Evolutionary conservation across 176 grass and related monocot species (phyloP).

Genomic region (Phragmites australis): DNA sequence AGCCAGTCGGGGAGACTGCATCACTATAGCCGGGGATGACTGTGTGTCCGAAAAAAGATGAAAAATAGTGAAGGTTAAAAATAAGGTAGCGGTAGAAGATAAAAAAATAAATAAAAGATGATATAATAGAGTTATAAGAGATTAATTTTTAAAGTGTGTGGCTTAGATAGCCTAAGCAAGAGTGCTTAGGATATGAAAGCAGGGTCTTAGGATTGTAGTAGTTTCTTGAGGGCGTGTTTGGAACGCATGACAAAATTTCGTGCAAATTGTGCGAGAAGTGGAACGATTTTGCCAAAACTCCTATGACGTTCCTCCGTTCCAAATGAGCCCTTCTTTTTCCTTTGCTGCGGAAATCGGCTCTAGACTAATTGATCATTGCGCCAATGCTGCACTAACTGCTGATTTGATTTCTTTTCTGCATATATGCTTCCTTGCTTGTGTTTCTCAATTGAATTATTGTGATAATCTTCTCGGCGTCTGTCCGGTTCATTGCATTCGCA

Average conservation of each 20-base stretch:
- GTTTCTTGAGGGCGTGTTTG: too few species aligned
- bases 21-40: too few species aligned
- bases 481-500: constrained; percentile 17
- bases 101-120: too few species aligned
- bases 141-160: too few species aligned
- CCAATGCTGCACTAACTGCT: background rate
- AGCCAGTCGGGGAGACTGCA: too few species aligned
- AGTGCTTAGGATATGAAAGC: background rate
- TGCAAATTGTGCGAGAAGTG: too few species aligned
- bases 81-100: too few species aligned
- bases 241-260: background rate
- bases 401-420: too few species aligned
- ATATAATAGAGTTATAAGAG: too few species aligned
- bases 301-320: background rate
- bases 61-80: too few species aligned
- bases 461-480: background rate
- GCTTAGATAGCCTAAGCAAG: too few species aligned
- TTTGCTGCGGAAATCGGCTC: background rate
- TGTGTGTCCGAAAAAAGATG: too few species aligned
- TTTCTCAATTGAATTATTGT: background rate
- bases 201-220: background rate
- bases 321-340: background rate
- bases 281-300: background rate
- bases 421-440: background rate
- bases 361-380: background rate